Conservation (phyloP, 805 yeast species). For the Myxozyma lipomycoides region DNA sequence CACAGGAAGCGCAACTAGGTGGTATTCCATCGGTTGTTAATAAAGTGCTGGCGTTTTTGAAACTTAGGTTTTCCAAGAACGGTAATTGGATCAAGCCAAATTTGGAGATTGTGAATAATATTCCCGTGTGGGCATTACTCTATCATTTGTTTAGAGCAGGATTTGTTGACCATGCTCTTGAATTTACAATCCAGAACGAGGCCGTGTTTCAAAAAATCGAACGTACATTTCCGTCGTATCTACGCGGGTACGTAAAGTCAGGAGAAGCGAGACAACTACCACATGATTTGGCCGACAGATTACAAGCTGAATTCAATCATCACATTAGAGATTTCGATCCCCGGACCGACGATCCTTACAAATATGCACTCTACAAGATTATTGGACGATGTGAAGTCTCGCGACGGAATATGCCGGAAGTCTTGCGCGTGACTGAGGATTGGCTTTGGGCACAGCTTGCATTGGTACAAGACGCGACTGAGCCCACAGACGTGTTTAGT, state of each 20-base stretch:
- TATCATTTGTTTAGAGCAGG: conserved; percentile 86
- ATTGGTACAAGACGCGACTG: conserved; percentile 43
- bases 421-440: conserved; percentile 80
- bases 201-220: conserved; percentile 80
- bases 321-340: conserved; percentile 58
- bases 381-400: conserved; percentile 84
- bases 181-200: conserved; percentile 58
- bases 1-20: conserved; percentile 48
- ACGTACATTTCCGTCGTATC: conserved; percentile 72
- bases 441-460: conserved; percentile 94
- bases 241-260: conserved; percentile 63
- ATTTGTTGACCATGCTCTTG: conserved; percentile 69
- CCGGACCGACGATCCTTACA: conserved; percentile 81
- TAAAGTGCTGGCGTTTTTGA: conserved; percentile 65
- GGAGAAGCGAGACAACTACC: conserved; percentile 52
- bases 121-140: conserved; percentile 91
- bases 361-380: conserved; percentile 83
- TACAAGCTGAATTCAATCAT: conserved; percentile 78
- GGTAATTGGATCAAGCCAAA: conserved; percentile 52
- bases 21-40: conserved; percentile 70
- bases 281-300: conserved; percentile 60
- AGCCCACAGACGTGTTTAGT: conserved; percentile 21
- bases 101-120: conserved; percentile 66
- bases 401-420: conserved; percentile 62
- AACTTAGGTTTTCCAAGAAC: conserved; percentile 42